Evolutionary conservation across 2,329 filamentous ascomycete species (phyloP).

Genomic region (Trichoderma pleuroti): DNA sequence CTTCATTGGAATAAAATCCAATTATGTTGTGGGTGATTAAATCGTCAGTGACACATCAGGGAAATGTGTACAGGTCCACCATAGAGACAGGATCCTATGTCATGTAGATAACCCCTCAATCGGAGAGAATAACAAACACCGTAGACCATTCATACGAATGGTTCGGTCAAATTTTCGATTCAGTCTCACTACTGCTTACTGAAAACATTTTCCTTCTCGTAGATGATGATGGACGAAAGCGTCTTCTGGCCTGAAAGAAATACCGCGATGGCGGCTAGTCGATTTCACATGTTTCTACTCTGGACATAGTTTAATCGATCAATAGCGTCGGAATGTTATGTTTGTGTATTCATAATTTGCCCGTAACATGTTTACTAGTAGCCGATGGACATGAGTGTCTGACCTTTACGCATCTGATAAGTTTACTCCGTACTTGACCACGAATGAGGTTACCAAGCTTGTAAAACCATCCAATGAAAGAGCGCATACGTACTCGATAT

Average conservation of each 20-base stretch:
- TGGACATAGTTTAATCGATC: neutral
- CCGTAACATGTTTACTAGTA: neutral
- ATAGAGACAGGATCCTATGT: too few species aligned
- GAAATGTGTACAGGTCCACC: too few species aligned
- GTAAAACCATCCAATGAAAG: neutral
- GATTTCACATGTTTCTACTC: neutral
- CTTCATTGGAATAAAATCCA: too few species aligned
- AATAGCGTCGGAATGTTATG: neutral
- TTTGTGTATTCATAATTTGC: neutral
- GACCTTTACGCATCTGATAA: neutral
- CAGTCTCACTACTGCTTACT: neutral
- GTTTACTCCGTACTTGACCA: neutral
- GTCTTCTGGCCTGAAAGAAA: too few species aligned
- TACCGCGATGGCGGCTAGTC: neutral
- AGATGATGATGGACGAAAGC: too few species aligned
- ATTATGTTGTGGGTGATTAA: too few species aligned
- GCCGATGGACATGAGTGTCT: neutral
- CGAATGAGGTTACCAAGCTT: neutral
- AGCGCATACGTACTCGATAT: neutral
- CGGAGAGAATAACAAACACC: too few species aligned
- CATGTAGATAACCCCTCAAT: neutral
- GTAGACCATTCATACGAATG: too few species aligned
- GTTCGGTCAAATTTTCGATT: neutral
- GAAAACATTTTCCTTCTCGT: neutral
- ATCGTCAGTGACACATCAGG: too few species aligned